Base-by-base conservation (phyloP, 257 asterid species). In the Dorcoceras hygrometricum region DNA sequence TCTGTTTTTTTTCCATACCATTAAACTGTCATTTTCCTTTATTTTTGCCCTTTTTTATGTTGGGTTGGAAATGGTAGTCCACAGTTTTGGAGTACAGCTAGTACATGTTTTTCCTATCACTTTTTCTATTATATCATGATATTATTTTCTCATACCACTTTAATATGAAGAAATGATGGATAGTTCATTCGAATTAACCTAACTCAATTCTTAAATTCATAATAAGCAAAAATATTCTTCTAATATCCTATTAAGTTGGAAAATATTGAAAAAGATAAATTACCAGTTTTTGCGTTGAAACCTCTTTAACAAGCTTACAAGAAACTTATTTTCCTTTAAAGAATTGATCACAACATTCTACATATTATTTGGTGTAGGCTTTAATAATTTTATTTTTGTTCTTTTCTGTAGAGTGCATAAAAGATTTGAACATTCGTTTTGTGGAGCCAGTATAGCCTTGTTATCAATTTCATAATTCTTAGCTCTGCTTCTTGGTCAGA, bases 401-500 rank as follows among this genome's bases (percentile, higher is more conserved):
- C 48, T 11, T 36, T 36, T 36, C 48, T 36, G 48, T 36, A 36
- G 48, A 36, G 10, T 36, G 48, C 48, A 10, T 36, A 36, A 36
- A 36, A 36, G 14, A 43, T 14, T n/a, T 14, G 19, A 43, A 43
- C 51, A 3, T 4, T 43, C 51, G n/a, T 43, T 43, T 43, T 4
- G 5, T 14, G 19, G 51, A 12, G 51, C 51, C 19, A 14, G 51
- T 43, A 14, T 12, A 43, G 51, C 51, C 4, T 3, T 6, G 6
- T 12, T 43, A 12, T 43, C 51, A 43, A 43, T 43, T 43, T 3
- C 19, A 12, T 12, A 19, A 12, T 43, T 36, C 18, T 36, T 43
- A 32, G 59, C 31, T 34, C 51, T 77, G 65, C 77, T 66, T 63
- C 72, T 75, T 72, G 76, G 62, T 65, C 63, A 81, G 89, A 86